These are phyloP conservation scores for Coemansia sp. DNA, from an alignment of 371 early-diverging fungal species.

Conservation along the genomic window DNA sequence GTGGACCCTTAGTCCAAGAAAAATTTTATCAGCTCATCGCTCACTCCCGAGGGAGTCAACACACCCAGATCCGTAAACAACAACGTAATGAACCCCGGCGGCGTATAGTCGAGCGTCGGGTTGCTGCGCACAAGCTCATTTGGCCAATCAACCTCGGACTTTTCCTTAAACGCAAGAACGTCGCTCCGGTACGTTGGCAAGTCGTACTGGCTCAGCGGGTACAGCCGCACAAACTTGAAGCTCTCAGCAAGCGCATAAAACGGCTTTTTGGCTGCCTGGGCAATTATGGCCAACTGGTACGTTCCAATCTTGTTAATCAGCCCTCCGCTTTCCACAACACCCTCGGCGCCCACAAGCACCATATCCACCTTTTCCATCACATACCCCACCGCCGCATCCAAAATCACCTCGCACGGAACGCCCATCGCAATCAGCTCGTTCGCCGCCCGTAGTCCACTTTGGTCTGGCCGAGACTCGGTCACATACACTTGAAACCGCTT, in stretches of 20 bases:
- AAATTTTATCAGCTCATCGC: constrained; percentile 86
- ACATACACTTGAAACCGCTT: constrained; percentile 86
- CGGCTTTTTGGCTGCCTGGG: constrained; percentile 90
- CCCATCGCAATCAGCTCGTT: constrained; percentile 70
- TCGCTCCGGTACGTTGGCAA: constrained; percentile 70
- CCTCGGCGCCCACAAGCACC: constrained; percentile 97
- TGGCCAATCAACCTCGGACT: constrained; percentile 48
- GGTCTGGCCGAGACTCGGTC: constrained; percentile 80
- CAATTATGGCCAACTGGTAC: constrained; percentile 91
- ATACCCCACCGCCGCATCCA: constrained; percentile 92
- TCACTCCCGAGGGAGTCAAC: constrained; percentile 89
- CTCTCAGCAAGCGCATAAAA: constrained; percentile 94
- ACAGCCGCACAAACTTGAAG: constrained; percentile 93
- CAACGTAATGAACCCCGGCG: constrained; percentile 86
- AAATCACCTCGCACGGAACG: constrained; percentile 83
- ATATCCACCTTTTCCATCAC: constrained; percentile 91
- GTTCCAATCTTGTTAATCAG: constrained; percentile 82
- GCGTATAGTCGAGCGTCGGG: constrained; percentile 93
- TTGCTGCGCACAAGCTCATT: constrained; percentile 59
- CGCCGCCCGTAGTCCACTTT: constrained; percentile 68
- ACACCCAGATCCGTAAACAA: constrained; percentile 93
- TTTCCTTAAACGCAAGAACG: constrained; percentile 62
- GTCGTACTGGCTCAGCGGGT: constrained; percentile 84
- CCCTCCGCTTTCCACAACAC: constrained; percentile 96
- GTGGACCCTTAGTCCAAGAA: constrained; percentile 57